Evolutionary conservation across 2,329 filamentous ascomycete genomes (phyloP), one percentile per base, ranked within the genome.

Genomic region (Aureobasidium lini): DNA sequence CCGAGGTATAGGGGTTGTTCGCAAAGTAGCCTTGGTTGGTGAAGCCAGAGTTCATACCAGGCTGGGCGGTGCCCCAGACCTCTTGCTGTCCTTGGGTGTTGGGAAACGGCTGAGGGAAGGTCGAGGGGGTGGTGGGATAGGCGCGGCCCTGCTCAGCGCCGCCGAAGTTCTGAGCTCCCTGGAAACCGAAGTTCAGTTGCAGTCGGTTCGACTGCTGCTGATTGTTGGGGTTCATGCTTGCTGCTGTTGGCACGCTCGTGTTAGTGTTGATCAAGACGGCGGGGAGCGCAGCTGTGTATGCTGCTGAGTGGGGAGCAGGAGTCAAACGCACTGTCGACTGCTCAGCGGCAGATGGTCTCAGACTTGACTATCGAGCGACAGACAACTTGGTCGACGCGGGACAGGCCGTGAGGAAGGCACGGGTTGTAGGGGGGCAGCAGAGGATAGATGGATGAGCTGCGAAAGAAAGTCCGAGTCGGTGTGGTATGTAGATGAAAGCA

Each of bases 61-160:
- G 77, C 64, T 76, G 74, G 16, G 56, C 53, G 44, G 77, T 73
- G 48, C 78, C 78, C 79, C 82, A 82, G 62, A 82, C 78, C 67
- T 86, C 84, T 65, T 85, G 83, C 72, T 84, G 81, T 48, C 80
- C 80, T 57, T 78, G 76, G 66, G 81, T 78, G 68, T 80, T 81
- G 53, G 81, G 81, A 69, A 84, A 86, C 62, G 92, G 92, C 76
- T 97, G 93, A 11, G 93, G 93, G 71, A 97, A 97, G 61, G 92
- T 96, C 65, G 93, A 96, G 56, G 93, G 93, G 9, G 93, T 96
- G 57, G 93, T 80, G 57, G 78, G 78, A 68, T 77, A 80, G 60
- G 75, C 75, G 63, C 77, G 75, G 59, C 76, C 77, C 65, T 70
- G 68, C 61, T 75, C 72, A 60, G 71, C 72, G 60, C 70, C 71